phyloP scores from a whole-genome alignment of 2,329 filamentous ascomycete species.

The Coniella lustricola region DNA sequence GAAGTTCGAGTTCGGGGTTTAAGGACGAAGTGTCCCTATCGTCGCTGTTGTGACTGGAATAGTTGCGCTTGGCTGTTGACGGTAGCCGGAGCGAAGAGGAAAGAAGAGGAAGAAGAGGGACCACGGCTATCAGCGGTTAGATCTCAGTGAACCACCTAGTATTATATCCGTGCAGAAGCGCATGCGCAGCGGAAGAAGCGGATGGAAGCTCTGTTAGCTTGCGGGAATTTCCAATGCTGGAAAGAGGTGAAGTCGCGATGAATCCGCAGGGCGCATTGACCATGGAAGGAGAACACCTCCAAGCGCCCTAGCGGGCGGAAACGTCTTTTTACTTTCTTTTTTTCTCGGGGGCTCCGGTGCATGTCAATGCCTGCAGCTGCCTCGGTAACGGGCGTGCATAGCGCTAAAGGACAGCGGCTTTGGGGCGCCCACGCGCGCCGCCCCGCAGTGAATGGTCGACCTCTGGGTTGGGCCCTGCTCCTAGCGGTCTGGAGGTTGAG shows the following conservation, averaged over 20 bases:
- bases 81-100: not conserved
- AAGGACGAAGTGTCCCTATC: not conserved
- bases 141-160: not conserved
- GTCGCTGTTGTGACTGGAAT: not conserved
- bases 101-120: not conserved
- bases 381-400: not conserved
- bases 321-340: not conserved
- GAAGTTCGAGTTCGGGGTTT: too few relatives aligned
- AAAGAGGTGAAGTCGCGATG: not conserved
- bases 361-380: not conserved
- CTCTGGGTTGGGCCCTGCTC: too few relatives aligned
- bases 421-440: too few relatives aligned
- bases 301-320: not conserved
- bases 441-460: too few relatives aligned
- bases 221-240: constrained; percentile 2
- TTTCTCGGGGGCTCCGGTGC: not conserved
- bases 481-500: too few relatives aligned
- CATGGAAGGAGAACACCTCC: not conserved
- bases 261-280: not conserved
- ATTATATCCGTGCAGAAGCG: not conserved
- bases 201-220: not conserved
- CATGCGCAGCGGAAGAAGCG: not conserved
- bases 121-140: too few relatives aligned
- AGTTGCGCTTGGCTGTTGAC: not conserved
- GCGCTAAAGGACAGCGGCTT: not conserved